Evolutionary conservation across 2,329 filamentous ascomycete genomes (phyloP).

Genomic region (Chaetothyriales sp.): DNA sequence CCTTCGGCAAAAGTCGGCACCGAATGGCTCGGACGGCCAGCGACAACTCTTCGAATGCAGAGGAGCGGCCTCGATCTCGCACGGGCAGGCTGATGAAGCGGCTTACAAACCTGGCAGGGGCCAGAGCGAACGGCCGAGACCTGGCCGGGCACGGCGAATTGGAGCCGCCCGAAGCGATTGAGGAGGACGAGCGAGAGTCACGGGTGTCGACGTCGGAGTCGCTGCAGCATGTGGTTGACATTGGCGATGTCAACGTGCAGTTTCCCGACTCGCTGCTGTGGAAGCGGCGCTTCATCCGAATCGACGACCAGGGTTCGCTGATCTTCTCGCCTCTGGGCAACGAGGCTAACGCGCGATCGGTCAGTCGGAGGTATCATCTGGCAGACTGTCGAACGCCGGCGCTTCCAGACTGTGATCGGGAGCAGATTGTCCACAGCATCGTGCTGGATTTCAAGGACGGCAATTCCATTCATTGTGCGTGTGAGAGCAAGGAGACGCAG

Average conservation of each 20-base stretch:
- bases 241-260: constrained; percentile 90
- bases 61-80: constrained; percentile 40
- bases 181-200: constrained; percentile 19
- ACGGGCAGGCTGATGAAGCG: constrained; percentile 52
- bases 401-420: constrained; percentile 75
- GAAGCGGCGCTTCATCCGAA: constrained; percentile 80
- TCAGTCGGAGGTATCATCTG: constrained; percentile 70
- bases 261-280: constrained; percentile 92
- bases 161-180: constrained; percentile 22
- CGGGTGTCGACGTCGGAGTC: constrained; percentile 8
- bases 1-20: constrained; percentile 24
- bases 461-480: constrained; percentile 49
- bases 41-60: constrained; percentile 23
- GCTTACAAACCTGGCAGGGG: constrained; percentile 46
- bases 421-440: constrained; percentile 83
- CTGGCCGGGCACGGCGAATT: constrained; percentile 17
- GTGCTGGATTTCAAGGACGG: constrained; percentile 50
- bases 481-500: constrained; percentile 43
- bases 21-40: constrained; percentile 24
- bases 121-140: constrained; percentile 24
- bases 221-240: constrained; percentile 46
- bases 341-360: constrained; percentile 44
- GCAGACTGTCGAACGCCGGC: constrained; percentile 69
- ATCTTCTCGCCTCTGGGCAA: constrained; percentile 60
- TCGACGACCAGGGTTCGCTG: constrained; percentile 72